Evolutionary conservation across 495 filamentous ascomycete species (phyloP), one percentile per base, ranked within the genome.

Genomic region (Pyrenopolyporus hunteri): DNA sequence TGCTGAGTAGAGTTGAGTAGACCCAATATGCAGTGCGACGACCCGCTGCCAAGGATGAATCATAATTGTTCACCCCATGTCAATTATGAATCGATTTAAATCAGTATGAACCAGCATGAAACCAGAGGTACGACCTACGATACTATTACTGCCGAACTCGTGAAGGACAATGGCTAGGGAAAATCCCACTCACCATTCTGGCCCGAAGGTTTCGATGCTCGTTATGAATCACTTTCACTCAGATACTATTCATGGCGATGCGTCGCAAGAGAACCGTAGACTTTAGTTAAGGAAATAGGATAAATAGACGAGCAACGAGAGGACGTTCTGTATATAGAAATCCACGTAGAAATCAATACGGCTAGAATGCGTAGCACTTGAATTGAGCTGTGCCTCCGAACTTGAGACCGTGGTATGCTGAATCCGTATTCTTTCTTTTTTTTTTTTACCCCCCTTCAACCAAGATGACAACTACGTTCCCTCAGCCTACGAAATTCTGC

Each of bases 381-480:
- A 57, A 48, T 43, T 14, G 16, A 48, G 14, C 23, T 17, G 14
- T 53, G 13, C 35, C 40, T 29, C 16, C 50, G 45, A 22, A 17
- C 23, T 9, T 29, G 39, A 55, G 17, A 44, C 19, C 16, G 32
- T 52, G 64, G 53, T 57, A 64, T 54, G 62, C 23, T 16, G 51
- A 19, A 43, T 23, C 11, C 14, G 5, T 11, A 42, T 26, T 7
- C 19, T 43, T 1, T 35, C n/a, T 17, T 16, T 17, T 17, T 31
- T 28, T 1, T 28, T 11, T n/a, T 14, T 39, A 13, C 25, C 23
- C 6, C 3, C 5, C 25, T 26, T 51, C n/a, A n/a, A n/a, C 57
- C 37, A 68, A 71, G 74, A 75, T 74, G 73, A 73, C 64, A 63
- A 64, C 22, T 20, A 32, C 66, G 73, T 73, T 75, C 70, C 72